A percentile compares a stretch with the other conserved stretches of the same genome.
phyloP scores from a whole-genome alignment of 306 rosid genomes.

The Cucumis cinereus region DNA sequence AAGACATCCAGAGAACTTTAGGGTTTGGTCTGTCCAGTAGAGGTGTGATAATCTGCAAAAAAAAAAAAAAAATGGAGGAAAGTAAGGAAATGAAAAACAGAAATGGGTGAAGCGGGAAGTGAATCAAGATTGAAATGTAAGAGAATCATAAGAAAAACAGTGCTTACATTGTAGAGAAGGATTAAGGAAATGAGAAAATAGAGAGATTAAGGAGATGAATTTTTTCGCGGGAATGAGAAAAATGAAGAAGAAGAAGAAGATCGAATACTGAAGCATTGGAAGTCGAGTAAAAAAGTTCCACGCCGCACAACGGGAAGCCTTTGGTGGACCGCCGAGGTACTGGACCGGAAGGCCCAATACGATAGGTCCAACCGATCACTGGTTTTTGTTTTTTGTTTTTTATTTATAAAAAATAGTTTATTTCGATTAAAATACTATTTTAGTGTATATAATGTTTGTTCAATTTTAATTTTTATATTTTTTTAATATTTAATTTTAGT shows the following conservation, averaged over 20 bases:
- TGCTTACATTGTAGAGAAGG: neutral
- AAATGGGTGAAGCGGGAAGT: neutral
- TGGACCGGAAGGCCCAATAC: neutral
- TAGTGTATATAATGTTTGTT: too few relatives aligned
- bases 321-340: neutral
- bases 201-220: neutral
- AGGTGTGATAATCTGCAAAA: neutral
- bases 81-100: neutral
- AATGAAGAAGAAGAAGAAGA: neutral
- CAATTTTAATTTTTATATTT: too few relatives aligned
- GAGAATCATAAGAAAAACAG: neutral
- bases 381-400: neutral
- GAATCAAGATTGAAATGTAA: neutral
- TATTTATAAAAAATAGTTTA: too few relatives aligned
- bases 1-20: neutral
- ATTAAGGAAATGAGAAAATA: neutral
- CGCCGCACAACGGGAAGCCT: neutral
- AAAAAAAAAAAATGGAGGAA: neutral
- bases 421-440: too few relatives aligned
- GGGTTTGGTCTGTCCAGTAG: neutral
- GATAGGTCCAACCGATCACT: neutral
- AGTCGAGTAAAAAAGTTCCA: neutral
- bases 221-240: slow-evolving; percentile 2
- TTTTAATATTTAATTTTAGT: too few relatives aligned
- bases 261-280: neutral